Evolutionary conservation across 805 yeast genomes (phyloP).

Genomic region (Wickerhamiella alocasiicola): DNA sequence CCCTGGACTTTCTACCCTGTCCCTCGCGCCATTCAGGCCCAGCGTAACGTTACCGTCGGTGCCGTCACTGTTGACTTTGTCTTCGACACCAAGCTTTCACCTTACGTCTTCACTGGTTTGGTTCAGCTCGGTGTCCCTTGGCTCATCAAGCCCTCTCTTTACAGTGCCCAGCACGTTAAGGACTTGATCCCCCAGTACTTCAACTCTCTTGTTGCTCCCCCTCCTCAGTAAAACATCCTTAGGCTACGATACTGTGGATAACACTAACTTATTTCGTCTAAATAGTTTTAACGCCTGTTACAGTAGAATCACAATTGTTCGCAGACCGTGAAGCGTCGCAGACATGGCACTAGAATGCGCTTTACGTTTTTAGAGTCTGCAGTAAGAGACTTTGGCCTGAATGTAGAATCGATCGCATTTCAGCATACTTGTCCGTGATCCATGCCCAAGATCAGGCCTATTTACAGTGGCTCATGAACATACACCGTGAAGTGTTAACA

Average conservation of each 20-base stretch:
- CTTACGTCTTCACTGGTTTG: conserved; percentile 37
- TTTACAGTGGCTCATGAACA: no score
- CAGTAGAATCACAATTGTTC: no score
- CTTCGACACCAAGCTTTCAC: conserved; percentile 63
- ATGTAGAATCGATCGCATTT: no score
- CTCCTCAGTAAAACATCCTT: neutral
- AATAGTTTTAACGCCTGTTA: no score
- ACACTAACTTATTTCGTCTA: no score
- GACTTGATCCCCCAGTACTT: conserved; percentile 25
- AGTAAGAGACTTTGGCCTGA: no score
- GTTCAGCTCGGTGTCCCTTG: conserved; percentile 22
- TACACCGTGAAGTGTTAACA: no score
- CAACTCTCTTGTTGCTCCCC: conserved; percentile 4
- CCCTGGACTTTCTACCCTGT: conserved; percentile 46
- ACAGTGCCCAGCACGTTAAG: conserved; percentile 23
- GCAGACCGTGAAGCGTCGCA: no score
- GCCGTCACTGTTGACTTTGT: conserved; percentile 48
- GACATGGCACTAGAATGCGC: no score
- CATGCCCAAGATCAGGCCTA: no score
- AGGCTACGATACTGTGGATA: neutral
- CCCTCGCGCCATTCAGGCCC: conserved; percentile 67
- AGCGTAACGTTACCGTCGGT: conserved; percentile 21
- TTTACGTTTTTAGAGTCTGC: no score
- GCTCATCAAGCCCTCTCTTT: conserved; percentile 16
- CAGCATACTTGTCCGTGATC: no score